Base-by-base conservation (phyloP, 169 alveolate species). In the Eimeria sp. region DNA sequence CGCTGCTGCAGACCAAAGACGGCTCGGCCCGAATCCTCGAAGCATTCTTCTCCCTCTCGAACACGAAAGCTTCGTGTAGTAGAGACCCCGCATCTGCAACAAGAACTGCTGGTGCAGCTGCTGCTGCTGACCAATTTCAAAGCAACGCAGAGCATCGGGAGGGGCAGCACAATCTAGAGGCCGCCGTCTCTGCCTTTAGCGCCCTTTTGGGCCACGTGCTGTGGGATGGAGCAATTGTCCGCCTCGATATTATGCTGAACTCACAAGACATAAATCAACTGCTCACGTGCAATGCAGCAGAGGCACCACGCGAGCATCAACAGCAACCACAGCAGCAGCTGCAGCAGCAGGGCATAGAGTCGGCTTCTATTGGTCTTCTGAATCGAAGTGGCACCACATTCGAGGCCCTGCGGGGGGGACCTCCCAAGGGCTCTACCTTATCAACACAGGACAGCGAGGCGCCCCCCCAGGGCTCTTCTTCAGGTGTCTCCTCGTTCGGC, bases 171-270 rank as follows among this genome's bases (percentile, higher is more conserved):
- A 65, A 30, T 11, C 14, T 30, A 45, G 75, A 89, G 58, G 87
- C 86, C 25, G 93, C 93, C 10, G 75, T 63, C 16, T 16, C 82
- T 61, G 93, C 93, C 43, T 86, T 63, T 22, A 20, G 51, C 93
- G 30, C 45, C 27, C 25, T 86, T 47, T 13, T 83, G 91, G 91
- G 91, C 30, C 93, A 27, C 34, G 47, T 47, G 4, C 76, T 83
- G 6, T 86, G 93, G 93, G 80, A 86, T 25, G 93, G 93, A 6
- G 93, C 82, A 0, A 16, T 86, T 9, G 49, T 86, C 13, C 93
- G 65, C 58, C 82, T 86, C 40, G 61, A 49, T n/a, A 14, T 86
- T 40, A 22, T 18, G 25, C 40, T 70, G 47, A 67, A 43, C 22
- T 0, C n/a, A 18, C 86, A 65, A 20, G 95, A 47, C 27, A 18